These are phyloP conservation scores for Fraxinus nigra DNA, from an alignment of 305 asterid species.

Conservation along the genomic window DNA sequence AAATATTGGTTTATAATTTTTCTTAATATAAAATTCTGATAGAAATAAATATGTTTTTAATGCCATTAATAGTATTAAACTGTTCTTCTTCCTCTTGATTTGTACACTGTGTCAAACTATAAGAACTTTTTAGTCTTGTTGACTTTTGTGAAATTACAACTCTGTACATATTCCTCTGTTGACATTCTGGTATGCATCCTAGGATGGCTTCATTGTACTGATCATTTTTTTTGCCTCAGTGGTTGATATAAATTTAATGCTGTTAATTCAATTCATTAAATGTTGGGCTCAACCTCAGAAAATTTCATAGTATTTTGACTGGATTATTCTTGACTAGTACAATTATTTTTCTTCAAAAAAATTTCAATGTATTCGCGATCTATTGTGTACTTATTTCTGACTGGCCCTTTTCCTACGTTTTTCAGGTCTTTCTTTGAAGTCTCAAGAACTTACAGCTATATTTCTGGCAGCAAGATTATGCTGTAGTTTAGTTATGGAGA, in stretches of 20 bases:
- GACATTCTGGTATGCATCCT: background rate
- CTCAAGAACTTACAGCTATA: conserved; percentile 78
- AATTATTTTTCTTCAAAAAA: background rate
- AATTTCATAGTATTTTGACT: background rate
- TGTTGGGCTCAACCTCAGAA: background rate
- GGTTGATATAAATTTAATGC: background rate
- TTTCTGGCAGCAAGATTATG: conserved; percentile 62
- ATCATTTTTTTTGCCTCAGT: background rate
- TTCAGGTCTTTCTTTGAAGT: conserved; percentile 76
- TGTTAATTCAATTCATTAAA: background rate
- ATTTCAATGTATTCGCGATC: background rate
- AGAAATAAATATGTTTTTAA: background rate
- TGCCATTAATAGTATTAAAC: background rate
- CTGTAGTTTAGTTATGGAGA: conserved; percentile 69
- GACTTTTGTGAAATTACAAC: background rate
- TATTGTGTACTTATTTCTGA: background rate
- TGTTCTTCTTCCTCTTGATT: background rate
- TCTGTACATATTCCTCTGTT: background rate
- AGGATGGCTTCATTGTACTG: background rate
- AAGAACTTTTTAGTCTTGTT: background rate
- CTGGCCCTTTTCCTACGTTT: background rate
- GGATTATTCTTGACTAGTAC: background rate
- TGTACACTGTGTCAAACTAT: background rate
- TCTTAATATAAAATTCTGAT: background rate
- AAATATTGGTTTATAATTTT: background rate